Percentiles rank a stretch among this genome's conserved stretches.
These are phyloP conservation scores for Alliaria petiolata DNA, from an alignment of 345 rosid species.

Conservation along the genomic window DNA sequence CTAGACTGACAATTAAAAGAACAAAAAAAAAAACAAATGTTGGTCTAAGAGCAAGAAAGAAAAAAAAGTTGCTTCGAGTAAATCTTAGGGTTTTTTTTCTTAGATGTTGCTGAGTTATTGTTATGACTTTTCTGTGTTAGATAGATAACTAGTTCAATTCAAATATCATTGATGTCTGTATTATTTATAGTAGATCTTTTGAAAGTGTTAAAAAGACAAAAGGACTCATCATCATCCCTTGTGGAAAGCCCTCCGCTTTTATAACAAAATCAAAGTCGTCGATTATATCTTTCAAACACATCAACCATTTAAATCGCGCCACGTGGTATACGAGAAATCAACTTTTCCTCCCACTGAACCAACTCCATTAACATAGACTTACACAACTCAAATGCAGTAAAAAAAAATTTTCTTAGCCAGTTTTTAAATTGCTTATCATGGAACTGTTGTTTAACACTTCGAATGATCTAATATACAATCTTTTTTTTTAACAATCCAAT, in stretches of 20 bases:
- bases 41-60: too few relatives aligned
- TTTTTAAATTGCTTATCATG: too few relatives aligned
- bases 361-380: slow-evolving; percentile 2
- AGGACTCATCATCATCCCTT: slow-evolving; percentile 19
- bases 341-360: slow-evolving; percentile 15
- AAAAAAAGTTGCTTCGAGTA: too few relatives aligned
- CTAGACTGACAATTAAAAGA: neutral
- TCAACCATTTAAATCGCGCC: neutral
- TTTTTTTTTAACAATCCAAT: too few relatives aligned
- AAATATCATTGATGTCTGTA: slow-evolving; percentile 10
- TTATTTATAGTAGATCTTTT: neutral
- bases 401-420: too few relatives aligned
- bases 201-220: neutral
- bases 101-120: neutral
- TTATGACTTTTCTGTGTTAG: neutral
- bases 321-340: neutral
- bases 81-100: neutral
- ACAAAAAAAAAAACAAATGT: too few relatives aligned
- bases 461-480: too few relatives aligned
- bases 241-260: neutral
- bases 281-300: neutral
- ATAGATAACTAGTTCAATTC: neutral
- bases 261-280: neutral
- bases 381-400: slow-evolving; percentile 5
- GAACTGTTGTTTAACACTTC: too few relatives aligned